Base-by-base conservation (phyloP, 345 rosid genomes). In the Erucastrum elatum region DNA sequence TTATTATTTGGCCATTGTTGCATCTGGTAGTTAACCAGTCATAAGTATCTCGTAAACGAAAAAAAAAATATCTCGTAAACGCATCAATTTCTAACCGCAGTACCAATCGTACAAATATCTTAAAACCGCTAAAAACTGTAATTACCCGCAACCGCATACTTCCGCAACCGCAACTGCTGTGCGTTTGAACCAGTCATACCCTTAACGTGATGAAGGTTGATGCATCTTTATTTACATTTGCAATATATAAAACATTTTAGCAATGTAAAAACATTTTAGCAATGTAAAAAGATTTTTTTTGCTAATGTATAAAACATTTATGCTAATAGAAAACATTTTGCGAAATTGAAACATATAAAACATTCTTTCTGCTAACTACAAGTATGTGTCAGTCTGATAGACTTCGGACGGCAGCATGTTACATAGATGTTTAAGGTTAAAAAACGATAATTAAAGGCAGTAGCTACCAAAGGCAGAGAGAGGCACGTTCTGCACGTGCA, bases 401-500 rank as follows among this genome's bases (percentile, higher is more conserved):
- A 56, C 62, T 56, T 66, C 21, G 31, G 17, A 51, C 58, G 58
- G 21, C 79, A 41, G 73, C 67, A 60, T 60, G 62, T 8, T 59
- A 1, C 46, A 29, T 3, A 16, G 29, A 21, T 21, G 21, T 21
- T 21, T 21, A 3, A 17, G 11, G 29, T 17, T 4, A 49, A 13
- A 16, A 58, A 21, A 25, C 5, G 10, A 62, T 17, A 62, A 39
- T 65, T 3, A 12, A 64, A 55, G 13, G 37, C 10, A 27, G 35
- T 5, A 39, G 72, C 72, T 66, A 76, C 63, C 63, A 30, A 71
- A 35, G 26, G 71, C 53, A 62, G n/a, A 11, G n/a, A 11, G 41
- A 66, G 15, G 26, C 77, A 79, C 64, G 68, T 67, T 68, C 17
- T 5, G 21, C 58, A 67, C 78, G 75, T 74, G 82, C 65, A 2